Evolutionary conservation across 2,329 filamentous ascomycete species (phyloP), one percentile per base, ranked within the genome.

Genomic region (Monilinia fructicola): DNA sequence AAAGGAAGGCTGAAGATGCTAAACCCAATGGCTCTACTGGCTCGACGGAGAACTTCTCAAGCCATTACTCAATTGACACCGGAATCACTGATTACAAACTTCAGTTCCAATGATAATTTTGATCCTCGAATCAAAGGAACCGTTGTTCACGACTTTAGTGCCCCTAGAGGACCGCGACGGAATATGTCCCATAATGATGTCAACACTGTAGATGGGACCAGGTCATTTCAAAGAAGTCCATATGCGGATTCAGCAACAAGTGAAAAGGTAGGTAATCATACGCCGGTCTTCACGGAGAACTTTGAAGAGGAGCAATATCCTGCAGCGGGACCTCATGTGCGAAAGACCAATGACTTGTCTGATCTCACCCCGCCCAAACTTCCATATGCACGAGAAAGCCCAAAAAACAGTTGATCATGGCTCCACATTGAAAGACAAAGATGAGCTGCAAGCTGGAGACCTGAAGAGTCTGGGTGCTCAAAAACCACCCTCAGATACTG

Each of bases 111-210:
- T 71, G 78, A 55, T 76, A 78, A 28, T 74, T 87, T 88, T 71
- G 87, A 89, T 71, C 87, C 87, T 23, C 81, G 85, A 12, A 90
- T 90, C 69, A 82, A 82, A 72, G 88, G 85, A 59, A 90, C 84
- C 10, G 80, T 82, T 56, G 82, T 89, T 60, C 88, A 90, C 74
- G 87, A 87, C 75, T 90, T 88, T 72, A 89, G 86, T 72, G 85
- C 84, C 0, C 87, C 86, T 1, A 79, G 85, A 60, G 52, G 61
- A 42, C 81, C 80, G 31, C 81, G 79, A 68, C 81, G 76, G 55
- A 76, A 78, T 38, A 69, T 79, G 4, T 76, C 78, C 31, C 78
- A 70, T 38, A 71, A 67, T 61, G 73, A 75, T 71, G 63, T 70
- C 9, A 68, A 65, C 50, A 46, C 58, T 18, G 67, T 69, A 46